Conservation (phyloP, 306 rosid genomes). For the Malus sylvestris region DNA sequence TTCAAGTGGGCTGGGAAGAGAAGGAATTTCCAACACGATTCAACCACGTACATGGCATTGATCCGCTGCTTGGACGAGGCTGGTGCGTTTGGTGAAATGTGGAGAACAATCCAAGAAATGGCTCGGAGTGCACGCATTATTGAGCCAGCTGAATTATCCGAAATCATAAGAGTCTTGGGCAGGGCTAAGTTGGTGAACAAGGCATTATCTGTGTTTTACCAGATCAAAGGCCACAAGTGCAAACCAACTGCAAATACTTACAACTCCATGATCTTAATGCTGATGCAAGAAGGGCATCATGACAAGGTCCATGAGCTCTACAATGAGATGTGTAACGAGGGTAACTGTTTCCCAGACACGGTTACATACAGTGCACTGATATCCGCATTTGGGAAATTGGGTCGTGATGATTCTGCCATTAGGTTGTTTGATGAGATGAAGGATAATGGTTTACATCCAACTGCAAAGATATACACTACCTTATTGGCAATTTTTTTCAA, state of each 20-base stretch:
- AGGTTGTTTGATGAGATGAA: slow-evolving; percentile 83
- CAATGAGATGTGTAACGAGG: slow-evolving; percentile 77
- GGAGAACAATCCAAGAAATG: slow-evolving; percentile 83
- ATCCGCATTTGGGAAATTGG: slow-evolving; percentile 61
- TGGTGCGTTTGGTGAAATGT: slow-evolving; percentile 55
- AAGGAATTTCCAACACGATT: slow-evolving; percentile 61
- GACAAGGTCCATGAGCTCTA: slow-evolving; percentile 86
- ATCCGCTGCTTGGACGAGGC: slow-evolving; percentile 65
- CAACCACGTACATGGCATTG: slow-evolving; percentile 62
- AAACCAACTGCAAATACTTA: slow-evolving; percentile 53
- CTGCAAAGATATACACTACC: slow-evolving; percentile 67
- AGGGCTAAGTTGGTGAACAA: slow-evolving; percentile 81
- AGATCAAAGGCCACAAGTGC: slow-evolving; percentile 74
- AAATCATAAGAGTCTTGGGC: slow-evolving; percentile 64
- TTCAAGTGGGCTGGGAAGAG: slow-evolving; percentile 89
- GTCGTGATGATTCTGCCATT: slow-evolving; percentile 59
- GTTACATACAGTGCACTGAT: slow-evolving; percentile 71
- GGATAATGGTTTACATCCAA: slow-evolving; percentile 77
- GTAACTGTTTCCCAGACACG: slow-evolving; percentile 69
- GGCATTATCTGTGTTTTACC: slow-evolving; percentile 69
- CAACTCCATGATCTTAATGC: slow-evolving; percentile 68
- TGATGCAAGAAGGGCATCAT: slow-evolving; percentile 81
- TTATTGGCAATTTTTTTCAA: slow-evolving; percentile 62
- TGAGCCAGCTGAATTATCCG: slow-evolving; percentile 56
- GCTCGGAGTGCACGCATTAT: slow-evolving; percentile 45